These are phyloP conservation scores for Neurospora sp. DNA, from an alignment of 495 filamentous ascomycete species.

Conservation along the genomic window DNA sequence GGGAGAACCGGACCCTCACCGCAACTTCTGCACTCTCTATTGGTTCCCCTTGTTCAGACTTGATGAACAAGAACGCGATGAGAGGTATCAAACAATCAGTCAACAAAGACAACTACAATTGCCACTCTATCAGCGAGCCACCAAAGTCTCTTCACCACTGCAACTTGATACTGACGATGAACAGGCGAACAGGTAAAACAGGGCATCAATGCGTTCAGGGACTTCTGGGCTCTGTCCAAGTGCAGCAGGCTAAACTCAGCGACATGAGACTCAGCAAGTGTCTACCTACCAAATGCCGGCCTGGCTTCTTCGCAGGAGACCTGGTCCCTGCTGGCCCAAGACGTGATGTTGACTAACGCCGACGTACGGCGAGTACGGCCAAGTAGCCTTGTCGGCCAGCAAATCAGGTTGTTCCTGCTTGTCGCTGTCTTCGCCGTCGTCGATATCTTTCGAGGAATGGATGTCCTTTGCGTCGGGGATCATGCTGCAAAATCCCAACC, in stretches of 20 bases:
- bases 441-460: neutral
- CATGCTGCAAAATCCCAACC: neutral
- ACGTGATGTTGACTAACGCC: neutral
- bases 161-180: neutral
- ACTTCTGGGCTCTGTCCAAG: neutral
- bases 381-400: neutral
- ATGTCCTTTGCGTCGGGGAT: neutral
- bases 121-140: neutral
- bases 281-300: neutral
- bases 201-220: neutral
- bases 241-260: neutral
- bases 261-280: neutral
- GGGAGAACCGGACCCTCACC: slow-evolving; percentile 9
- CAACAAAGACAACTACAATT: neutral
- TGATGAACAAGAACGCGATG: neutral
- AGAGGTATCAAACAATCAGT: neutral
- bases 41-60: neutral
- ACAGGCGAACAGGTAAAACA: neutral
- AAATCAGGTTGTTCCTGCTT: neutral
- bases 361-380: neutral
- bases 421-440: neutral
- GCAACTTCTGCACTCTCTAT: slow-evolving; percentile 13
- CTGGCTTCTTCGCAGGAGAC: neutral
- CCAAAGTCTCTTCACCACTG: neutral
- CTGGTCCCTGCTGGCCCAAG: neutral